Evolutionary conservation across 2,329 filamentous ascomycete species (phyloP).

Genomic region (Dactylellina sp.): DNA sequence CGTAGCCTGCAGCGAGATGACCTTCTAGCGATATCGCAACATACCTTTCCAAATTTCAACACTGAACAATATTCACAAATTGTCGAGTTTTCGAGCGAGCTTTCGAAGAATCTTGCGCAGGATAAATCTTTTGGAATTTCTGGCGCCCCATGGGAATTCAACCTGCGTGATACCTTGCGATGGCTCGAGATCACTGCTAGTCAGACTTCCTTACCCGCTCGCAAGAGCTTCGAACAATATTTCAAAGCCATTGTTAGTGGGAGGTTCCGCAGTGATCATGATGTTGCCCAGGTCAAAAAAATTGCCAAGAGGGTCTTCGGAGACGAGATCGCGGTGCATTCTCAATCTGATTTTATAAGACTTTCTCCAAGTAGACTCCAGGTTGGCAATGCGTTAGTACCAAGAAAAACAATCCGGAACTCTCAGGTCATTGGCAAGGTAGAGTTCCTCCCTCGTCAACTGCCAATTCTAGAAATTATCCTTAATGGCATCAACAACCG

Average conservation of each 20-base stretch:
- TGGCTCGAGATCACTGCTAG: slow-evolving; percentile 95
- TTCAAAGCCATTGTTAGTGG: slow-evolving; percentile 85
- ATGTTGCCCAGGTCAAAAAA: slow-evolving; percentile 74
- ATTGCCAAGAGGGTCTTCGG: slow-evolving; percentile 77
- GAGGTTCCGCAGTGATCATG: slow-evolving; percentile 80
- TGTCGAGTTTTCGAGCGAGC: slow-evolving; percentile 81
- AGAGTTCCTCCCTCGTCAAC: slow-evolving; percentile 64
- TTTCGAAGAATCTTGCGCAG: slow-evolving; percentile 77
- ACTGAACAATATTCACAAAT: slow-evolving; percentile 73
- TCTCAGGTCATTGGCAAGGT: slow-evolving; percentile 60
- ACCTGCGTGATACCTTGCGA: slow-evolving; percentile 74
- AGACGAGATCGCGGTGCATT: slow-evolving; percentile 63
- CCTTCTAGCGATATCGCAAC: slow-evolving; percentile 81
- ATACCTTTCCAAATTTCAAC: slow-evolving; percentile 77
- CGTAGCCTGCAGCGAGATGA: slow-evolving; percentile 87
- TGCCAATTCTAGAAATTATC: slow-evolving; percentile 83
- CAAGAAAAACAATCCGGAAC: slow-evolving; percentile 68
- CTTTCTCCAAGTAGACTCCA: slow-evolving; percentile 75
- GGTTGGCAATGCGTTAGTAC: slow-evolving; percentile 79
- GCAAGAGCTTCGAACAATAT: slow-evolving; percentile 71
- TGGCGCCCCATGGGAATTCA: slow-evolving; percentile 94
- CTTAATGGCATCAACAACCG: slow-evolving; percentile 87
- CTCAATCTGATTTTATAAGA: slow-evolving; percentile 79
- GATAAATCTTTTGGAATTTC: slow-evolving; percentile 68
- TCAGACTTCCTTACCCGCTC: slow-evolving; percentile 66